These are phyloP conservation scores for Exserohilum rostratum DNA, from an alignment of 2,329 filamentous ascomycete genomes.

Conservation along the genomic window DNA sequence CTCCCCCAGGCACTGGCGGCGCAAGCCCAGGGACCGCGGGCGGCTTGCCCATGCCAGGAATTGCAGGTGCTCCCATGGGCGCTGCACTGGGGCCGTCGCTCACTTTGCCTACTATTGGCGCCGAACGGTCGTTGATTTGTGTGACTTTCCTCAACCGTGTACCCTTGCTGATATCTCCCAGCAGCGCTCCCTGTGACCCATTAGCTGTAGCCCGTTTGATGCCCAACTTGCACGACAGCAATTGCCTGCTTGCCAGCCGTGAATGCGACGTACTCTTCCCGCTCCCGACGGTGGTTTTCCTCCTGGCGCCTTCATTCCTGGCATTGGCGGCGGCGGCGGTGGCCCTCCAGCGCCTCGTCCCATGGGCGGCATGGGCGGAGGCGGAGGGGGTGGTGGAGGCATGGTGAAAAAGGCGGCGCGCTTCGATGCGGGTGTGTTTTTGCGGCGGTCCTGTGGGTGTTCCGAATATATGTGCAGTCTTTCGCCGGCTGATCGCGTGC, in stretches of 20 bases:
- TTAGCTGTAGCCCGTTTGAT: constrained; percentile 30
- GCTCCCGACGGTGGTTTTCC: constrained; percentile 40
- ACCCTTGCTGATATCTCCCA: constrained; percentile 87
- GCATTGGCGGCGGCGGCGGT: constrained; percentile 47
- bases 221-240: background rate
- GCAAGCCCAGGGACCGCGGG: constrained; percentile 68
- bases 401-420: constrained; percentile 6
- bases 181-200: constrained; percentile 73
- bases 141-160: constrained; percentile 76
- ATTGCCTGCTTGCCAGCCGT: background rate
- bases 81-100: constrained; percentile 64
- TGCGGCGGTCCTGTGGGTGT: background rate
- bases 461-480: constrained; percentile 7
- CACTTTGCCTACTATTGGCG: constrained; percentile 69
- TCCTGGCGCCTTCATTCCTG: constrained; percentile 41
- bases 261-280: constrained; percentile 40
- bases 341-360: constrained; percentile 46
- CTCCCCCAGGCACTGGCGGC: constrained; percentile 66
- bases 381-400: constrained; percentile 46
- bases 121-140: constrained; percentile 90
- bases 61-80: constrained; percentile 76
- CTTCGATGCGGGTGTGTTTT: background rate
- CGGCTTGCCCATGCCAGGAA: constrained; percentile 64
- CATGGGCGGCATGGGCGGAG: constrained; percentile 48
- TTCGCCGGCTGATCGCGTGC: constrained; percentile 24